Conservation (phyloP, 2,329 filamentous ascomycete genomes). For the Seiridium unicorne region DNA sequence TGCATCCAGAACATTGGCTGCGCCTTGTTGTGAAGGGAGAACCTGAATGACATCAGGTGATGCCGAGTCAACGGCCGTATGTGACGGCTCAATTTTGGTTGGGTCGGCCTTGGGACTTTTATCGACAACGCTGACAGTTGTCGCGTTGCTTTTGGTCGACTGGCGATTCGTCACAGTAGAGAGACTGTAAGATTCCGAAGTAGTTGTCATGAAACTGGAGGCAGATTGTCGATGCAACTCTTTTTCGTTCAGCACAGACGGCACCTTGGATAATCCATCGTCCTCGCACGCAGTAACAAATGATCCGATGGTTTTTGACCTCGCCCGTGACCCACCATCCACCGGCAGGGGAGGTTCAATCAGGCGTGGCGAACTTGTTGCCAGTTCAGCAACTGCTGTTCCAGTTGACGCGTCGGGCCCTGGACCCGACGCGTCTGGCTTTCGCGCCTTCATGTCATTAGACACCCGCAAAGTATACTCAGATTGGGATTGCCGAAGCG, state of each 20-base stretch:
- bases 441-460: background rate
- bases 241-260: conserved; percentile 14
- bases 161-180: conserved; percentile 12
- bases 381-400: background rate
- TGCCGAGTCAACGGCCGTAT: background rate
- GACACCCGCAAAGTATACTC: background rate
- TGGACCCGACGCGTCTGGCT: background rate
- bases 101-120: no score
- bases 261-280: background rate
- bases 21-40: background rate
- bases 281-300: conserved; percentile 7
- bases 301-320: conserved; percentile 7
- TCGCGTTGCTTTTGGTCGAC: conserved; percentile 17
- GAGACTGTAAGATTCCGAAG: background rate
- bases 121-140: conserved; percentile 1
- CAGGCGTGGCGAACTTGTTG: background rate
- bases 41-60: background rate
- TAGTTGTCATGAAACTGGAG: background rate
- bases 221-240: conserved; percentile 15
- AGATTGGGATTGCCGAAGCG: conserved; percentile 5
- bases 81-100: no score
- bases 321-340: background rate
- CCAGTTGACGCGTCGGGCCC: background rate
- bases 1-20: conserved; percentile 8
- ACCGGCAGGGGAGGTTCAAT: background rate